These are phyloP conservation scores for Rhododendron kiyosumense DNA, from an alignment of 148 eudicot genomes.

Conservation along the genomic window DNA sequence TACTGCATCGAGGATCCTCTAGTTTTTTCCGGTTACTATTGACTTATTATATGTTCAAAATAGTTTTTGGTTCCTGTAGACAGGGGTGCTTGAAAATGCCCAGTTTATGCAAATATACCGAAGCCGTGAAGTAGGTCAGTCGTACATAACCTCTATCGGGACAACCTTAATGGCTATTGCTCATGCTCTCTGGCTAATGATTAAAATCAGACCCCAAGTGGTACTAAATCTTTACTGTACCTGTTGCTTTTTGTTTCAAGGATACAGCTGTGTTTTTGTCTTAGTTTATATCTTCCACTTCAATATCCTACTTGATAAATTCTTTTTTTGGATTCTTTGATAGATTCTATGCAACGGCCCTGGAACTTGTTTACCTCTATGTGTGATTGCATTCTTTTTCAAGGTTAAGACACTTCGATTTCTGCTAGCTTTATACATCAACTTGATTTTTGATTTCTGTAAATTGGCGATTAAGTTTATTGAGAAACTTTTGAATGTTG, in stretches of 20 bases:
- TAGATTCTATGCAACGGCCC: conserved; percentile 96
- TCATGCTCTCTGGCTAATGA: conserved; percentile 84
- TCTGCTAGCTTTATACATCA: background rate
- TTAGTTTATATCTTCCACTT: background rate
- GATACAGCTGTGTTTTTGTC: background rate
- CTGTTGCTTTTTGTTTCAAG: background rate
- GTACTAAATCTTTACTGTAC: conserved; percentile 24
- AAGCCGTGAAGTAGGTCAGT: conserved; percentile 94
- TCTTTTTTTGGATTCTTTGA: background rate
- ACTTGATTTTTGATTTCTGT: background rate
- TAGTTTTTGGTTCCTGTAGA: conserved; percentile 27
- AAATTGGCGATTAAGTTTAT: background rate
- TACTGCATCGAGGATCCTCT: background rate
- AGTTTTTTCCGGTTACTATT: background rate
- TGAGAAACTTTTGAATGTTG: background rate
- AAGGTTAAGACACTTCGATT: conserved; percentile 44
- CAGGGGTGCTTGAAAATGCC: conserved; percentile 30
- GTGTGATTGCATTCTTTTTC: conserved; percentile 66
- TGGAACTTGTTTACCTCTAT: conserved; percentile 86
- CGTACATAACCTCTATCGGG: conserved; percentile 77
- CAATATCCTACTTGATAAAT: background rate
- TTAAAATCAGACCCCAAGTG: conserved; percentile 90
- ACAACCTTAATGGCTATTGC: conserved; percentile 75
- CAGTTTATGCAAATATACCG: conserved; percentile 80
- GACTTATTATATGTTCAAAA: background rate